These are phyloP conservation scores for Plasmodium gaboni DNA, from an alignment of 169 alveolate genomes.

Conservation along the genomic window DNA sequence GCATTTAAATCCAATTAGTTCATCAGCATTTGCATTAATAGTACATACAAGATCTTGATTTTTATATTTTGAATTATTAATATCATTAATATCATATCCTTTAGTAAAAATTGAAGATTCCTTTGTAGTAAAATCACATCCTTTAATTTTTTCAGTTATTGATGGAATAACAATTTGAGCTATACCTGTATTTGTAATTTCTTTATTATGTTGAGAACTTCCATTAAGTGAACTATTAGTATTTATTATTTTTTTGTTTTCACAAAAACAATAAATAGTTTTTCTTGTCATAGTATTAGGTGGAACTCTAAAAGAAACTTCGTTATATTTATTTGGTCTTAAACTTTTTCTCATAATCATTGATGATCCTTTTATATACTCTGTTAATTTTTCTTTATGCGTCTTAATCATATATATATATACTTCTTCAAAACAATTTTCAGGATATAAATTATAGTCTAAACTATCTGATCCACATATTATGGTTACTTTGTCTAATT, in stretches of 20 bases:
- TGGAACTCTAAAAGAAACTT: slow-evolving; percentile 39
- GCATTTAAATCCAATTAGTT: slow-evolving; percentile 57
- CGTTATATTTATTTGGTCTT: background rate
- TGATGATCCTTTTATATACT: slow-evolving; percentile 3
- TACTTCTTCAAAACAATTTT: slow-evolving; percentile 39
- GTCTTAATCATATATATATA: background rate
- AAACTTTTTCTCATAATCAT: background rate
- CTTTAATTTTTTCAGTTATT: background rate
- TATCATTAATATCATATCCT: background rate
- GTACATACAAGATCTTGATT: slow-evolving; percentile 15
- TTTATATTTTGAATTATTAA: background rate
- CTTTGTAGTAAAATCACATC: slow-evolving; percentile 46
- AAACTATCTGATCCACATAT: slow-evolving; percentile 41
- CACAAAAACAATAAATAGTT: slow-evolving; percentile 30
- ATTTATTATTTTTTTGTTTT: slow-evolving; percentile 14
- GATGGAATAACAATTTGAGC: slow-evolving; percentile 17
- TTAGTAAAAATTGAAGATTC: slow-evolving; percentile 8
- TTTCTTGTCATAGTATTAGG: slow-evolving; percentile 11
- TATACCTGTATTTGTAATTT: slow-evolving; percentile 16
- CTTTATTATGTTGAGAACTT: background rate
- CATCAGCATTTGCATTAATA: background rate
- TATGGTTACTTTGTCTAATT: slow-evolving; percentile 14
- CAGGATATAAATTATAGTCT: slow-evolving; percentile 27
- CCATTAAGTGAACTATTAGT: background rate
- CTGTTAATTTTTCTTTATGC: background rate